These are phyloP conservation scores for Trametes pubescens DNA, from an alignment of 1,284 basidiomycete species.

Conservation along the genomic window DNA sequence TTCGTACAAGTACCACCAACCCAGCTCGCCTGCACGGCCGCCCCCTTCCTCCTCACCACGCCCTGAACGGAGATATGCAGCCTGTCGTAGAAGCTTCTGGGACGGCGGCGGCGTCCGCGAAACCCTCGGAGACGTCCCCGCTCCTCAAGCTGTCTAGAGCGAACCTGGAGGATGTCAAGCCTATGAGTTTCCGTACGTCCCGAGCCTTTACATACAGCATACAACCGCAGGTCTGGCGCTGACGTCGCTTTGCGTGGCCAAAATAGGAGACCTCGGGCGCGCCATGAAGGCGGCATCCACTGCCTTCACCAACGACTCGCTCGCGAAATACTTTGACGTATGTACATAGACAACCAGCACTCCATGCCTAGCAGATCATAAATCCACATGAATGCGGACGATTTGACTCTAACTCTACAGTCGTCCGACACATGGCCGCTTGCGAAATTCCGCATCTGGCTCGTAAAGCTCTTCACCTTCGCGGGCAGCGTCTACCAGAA, in stretches of 20 bases:
- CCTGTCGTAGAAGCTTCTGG: neutral
- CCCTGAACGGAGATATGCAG: neutral
- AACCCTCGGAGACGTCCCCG: neutral
- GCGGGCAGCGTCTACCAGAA: slow-evolving; percentile 11
- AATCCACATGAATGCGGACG: neutral
- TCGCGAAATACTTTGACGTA: slow-evolving; percentile 18
- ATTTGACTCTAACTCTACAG: neutral
- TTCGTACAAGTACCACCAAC: neutral
- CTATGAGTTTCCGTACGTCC: slow-evolving; percentile 14
- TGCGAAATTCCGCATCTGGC: neutral
- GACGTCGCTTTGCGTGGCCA: neutral
- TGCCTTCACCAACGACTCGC: slow-evolving; percentile 17
- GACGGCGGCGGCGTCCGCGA: neutral
- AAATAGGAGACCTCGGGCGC: neutral
- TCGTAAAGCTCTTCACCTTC: slow-evolving; percentile 9
- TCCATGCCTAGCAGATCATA: neutral
- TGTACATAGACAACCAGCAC: neutral
- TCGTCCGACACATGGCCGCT: neutral
- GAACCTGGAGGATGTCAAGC: slow-evolving; percentile 1
- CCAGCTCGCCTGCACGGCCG: no score
- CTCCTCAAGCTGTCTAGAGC: neutral
- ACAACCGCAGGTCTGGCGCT: neutral
- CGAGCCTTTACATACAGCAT: neutral
- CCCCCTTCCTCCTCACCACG: no score
- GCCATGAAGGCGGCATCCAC: slow-evolving; percentile 1